Base-by-base conservation (phyloP, 768 basidiomycete genomes). In the Lactarius vividus region DNA sequence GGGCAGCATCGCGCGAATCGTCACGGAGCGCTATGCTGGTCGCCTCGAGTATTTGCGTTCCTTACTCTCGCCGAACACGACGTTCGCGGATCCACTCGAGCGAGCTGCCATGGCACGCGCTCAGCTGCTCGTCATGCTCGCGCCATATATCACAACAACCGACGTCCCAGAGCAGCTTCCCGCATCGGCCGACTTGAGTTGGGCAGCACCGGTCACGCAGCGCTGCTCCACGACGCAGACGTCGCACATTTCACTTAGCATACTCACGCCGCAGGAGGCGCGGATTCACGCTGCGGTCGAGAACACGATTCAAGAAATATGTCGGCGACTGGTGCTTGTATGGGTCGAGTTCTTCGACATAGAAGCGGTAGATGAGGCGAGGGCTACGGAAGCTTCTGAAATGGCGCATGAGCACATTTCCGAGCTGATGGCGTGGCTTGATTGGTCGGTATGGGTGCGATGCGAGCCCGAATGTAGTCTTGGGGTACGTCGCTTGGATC, bases 11-110 rank as follows among this genome's bases (percentile, higher is more conserved):
- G 69, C 76, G n/a, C 74, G 75, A 13, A 75, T 78, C 37, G 70
- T 83, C n/a, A 73, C 76, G 2, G 76, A 82, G 49, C 79, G 81
- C 7, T 81, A 80, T 59, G 75, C 74, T 3, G 76, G 75, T 18
- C 72, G 83, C n/a, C 72, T 84, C 13, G 79, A 83, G 62, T 64
- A 77, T 23, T 64, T 80, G 8, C 76, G 71, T 18, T 72, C 79
- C 64, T 71, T 39, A 15, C 37, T 15, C 15, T 39, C 13, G 13
- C 11, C 37, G 11, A 39, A 39, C 52, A 57, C 65, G 39, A 53
- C 33, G 13, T 61, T 65, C 52, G 15, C 4, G 6, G 44, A 70
- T 26, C 44, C 33, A 18, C 33, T 58, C 1, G 62, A 52, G 31
- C 65, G 62, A 54, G 68, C 68, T 1, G n/a, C 39, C 9, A 13